Conservation (phyloP, 495 filamentous ascomycete species). For the Saxispiralis lemnorum region DNA sequence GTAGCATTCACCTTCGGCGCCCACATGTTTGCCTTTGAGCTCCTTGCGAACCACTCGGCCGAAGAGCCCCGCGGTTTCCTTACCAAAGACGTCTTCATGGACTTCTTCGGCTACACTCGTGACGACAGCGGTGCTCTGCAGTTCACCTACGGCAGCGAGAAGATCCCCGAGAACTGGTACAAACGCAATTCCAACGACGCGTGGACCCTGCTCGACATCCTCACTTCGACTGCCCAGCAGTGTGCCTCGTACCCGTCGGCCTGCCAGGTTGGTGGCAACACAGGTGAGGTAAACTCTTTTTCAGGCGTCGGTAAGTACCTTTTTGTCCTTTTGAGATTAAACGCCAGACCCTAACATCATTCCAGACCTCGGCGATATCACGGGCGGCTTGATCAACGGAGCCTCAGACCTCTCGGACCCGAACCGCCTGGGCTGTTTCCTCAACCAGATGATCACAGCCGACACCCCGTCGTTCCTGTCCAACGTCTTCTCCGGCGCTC, state of each 20-base stretch:
- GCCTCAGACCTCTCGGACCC: constrained; percentile 1
- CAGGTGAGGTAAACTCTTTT: background rate
- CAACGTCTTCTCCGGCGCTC: background rate
- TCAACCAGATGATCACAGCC: background rate
- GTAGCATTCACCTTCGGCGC: background rate
- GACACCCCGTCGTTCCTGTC: background rate
- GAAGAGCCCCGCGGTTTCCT: background rate
- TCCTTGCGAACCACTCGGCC: background rate
- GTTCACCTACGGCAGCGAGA: background rate
- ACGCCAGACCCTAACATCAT: background rate
- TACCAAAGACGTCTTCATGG: background rate
- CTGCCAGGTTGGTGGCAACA: constrained; percentile 1
- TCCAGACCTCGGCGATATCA: constrained; percentile 2
- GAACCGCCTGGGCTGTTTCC: background rate
- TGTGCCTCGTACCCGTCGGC: background rate
- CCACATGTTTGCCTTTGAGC: background rate
- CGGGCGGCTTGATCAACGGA: background rate
- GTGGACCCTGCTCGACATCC: constrained; percentile 1
- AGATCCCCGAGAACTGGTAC: background rate
- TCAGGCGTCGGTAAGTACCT: background rate
- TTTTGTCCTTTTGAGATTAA: background rate
- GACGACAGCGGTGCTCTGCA: background rate
- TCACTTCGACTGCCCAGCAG: background rate
- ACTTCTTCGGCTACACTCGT: background rate
- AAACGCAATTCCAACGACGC: background rate